A percentile compares a stretch with the other conserved stretches of the same genome.
phyloP scores from a whole-genome alignment of 306 rosid species.

The Cucumis cinereus region DNA sequence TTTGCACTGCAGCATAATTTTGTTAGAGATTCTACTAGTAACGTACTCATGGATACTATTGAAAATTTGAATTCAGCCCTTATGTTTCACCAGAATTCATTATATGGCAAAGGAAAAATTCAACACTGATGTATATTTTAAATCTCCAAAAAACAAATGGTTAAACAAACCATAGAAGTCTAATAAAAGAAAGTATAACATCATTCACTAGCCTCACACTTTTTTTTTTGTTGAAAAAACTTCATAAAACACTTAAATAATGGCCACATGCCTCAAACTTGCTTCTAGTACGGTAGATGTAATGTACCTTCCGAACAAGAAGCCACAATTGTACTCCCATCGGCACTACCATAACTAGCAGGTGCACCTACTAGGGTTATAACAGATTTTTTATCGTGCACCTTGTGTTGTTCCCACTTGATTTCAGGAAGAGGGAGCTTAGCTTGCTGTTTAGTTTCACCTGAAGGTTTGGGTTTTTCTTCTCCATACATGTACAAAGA shows the following conservation, averaged over 20 bases:
- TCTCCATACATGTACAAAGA: constrained; percentile 88
- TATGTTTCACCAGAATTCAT: neutral
- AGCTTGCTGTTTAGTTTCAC: constrained; percentile 41
- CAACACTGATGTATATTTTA: neutral
- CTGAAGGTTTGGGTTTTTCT: constrained; percentile 45
- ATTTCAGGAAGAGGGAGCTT: constrained; percentile 92
- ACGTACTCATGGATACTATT: neutral
- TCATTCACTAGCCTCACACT: neutral
- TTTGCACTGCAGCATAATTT: neutral
- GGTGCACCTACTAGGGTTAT: constrained; percentile 61
- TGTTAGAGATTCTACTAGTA: too few relatives aligned
- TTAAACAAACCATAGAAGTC: neutral
- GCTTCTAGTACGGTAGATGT: neutral
- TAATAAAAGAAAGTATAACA: neutral
- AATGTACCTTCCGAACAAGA: constrained; percentile 96
- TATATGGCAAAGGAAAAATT: neutral
- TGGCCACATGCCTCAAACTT: neutral
- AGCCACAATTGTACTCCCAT: constrained; percentile 77
- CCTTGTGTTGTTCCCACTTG: constrained; percentile 80
- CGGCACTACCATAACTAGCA: constrained; percentile 84
- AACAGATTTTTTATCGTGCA: constrained; percentile 67
- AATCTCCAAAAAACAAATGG: neutral
- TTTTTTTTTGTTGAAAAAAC: too few relatives aligned
- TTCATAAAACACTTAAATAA: too few relatives aligned
- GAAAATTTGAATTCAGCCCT: neutral